Evolutionary conservation across 2,329 filamentous ascomycete genomes (phyloP).

Genomic region (Sclerotinia glacialis): DNA sequence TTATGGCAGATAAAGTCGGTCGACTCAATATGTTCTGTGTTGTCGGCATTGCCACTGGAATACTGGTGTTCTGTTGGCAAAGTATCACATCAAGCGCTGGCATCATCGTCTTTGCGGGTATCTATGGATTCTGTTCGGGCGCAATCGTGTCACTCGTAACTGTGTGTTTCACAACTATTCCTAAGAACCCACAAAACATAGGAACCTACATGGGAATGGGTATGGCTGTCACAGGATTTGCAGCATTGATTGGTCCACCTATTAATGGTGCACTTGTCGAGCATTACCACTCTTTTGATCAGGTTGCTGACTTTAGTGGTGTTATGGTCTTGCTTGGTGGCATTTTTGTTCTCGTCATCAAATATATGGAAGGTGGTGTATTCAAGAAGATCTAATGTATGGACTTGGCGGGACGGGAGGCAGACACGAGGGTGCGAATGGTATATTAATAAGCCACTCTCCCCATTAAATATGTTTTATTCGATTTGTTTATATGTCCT

Average conservation of each 20-base stretch:
- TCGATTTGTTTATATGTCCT: not conserved
- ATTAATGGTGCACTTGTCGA: constrained; percentile 63
- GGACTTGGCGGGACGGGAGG: not conserved
- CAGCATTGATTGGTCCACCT: constrained; percentile 63
- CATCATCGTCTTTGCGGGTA: constrained; percentile 20
- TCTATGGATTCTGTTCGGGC: constrained; percentile 31
- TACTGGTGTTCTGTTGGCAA: constrained; percentile 22
- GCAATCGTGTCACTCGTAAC: constrained; percentile 38
- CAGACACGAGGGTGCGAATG: not conserved
- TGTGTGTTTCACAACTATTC: constrained; percentile 39
- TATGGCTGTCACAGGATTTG: constrained; percentile 61
- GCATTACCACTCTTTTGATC: constrained; percentile 46
- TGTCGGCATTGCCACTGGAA: constrained; percentile 12
- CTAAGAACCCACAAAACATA: constrained; percentile 63
- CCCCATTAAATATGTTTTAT: not conserved
- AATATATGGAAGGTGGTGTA: constrained; percentile 17
- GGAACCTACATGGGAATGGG: constrained; percentile 66
- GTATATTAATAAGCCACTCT: not conserved
- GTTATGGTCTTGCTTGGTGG: constrained; percentile 30
- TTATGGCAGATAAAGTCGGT: constrained; percentile 19
- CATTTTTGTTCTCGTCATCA: constrained; percentile 20
- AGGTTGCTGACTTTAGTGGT: constrained; percentile 34
- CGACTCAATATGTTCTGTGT: constrained; percentile 39
- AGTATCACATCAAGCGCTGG: constrained; percentile 13
- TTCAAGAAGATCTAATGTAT: constrained; percentile 3